phyloP scores from a whole-genome alignment of 164 flowering plant genomes.

The Liquidambar formosana region DNA sequence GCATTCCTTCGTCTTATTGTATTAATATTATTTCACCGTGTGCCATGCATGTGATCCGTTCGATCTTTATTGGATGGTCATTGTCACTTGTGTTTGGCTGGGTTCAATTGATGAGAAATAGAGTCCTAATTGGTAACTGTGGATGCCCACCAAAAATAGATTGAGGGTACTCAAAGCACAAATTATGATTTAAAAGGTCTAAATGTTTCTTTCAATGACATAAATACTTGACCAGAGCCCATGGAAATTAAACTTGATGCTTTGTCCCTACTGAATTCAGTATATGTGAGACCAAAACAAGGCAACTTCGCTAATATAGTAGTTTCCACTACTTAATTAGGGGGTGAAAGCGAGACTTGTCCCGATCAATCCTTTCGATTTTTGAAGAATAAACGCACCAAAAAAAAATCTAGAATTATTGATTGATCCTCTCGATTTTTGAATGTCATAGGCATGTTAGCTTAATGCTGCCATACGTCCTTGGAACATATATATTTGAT shows the following conservation, averaged over 20 bases:
- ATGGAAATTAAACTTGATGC: not conserved
- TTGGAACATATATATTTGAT: not conserved
- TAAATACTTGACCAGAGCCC: too few species aligned
- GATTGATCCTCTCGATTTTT: too few species aligned
- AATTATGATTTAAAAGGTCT: too few species aligned
- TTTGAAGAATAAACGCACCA: too few species aligned
- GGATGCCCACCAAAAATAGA: not conserved
- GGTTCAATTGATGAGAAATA: slow-evolving; percentile 6
- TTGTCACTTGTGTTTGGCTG: slow-evolving; percentile 12
- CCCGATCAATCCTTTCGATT: too few species aligned
- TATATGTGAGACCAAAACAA: not conserved
- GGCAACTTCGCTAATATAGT: too few species aligned
- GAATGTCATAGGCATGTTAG: too few species aligned
- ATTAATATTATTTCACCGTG: not conserved
- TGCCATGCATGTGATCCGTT: slow-evolving; percentile 16
- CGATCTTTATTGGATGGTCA: slow-evolving; percentile 9
- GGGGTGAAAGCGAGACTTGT: too few species aligned
- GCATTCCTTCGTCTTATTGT: not conserved
- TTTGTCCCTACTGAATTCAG: not conserved
- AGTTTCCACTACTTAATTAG: too few species aligned
- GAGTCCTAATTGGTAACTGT: not conserved
- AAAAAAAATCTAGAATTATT: too few species aligned
- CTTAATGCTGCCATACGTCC: not conserved
- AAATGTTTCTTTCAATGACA: not conserved
- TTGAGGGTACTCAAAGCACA: not conserved